Evolutionary conservation across 306 rosid species (phyloP).

Genomic region (Acmispon strigosus): DNA sequence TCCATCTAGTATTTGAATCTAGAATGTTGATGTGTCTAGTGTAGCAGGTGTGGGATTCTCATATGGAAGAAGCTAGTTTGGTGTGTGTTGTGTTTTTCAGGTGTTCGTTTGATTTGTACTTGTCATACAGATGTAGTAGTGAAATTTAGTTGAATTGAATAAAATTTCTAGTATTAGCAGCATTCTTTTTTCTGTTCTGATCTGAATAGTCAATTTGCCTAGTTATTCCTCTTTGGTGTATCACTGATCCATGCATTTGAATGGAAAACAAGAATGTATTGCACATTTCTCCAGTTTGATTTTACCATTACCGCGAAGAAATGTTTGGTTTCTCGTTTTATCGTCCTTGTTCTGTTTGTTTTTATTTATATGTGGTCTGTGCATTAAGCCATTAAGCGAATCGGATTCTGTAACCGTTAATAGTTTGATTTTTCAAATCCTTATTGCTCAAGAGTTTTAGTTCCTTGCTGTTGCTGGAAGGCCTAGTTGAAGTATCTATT

Average conservation of each 20-base stretch:
- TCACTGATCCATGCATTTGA: neutral
- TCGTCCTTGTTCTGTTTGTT: too few relatives aligned
- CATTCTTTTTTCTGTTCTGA: neutral
- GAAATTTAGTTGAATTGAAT: conserved; percentile 14
- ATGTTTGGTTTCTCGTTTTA: too few relatives aligned
- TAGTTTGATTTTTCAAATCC: neutral
- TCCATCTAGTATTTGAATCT: neutral
- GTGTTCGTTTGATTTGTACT: neutral
- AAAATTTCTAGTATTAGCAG: neutral
- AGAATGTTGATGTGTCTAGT: neutral
- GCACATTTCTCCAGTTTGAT: too few relatives aligned
- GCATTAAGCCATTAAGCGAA: neutral
- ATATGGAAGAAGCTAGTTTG: conserved; percentile 8
- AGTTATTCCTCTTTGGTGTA: neutral
- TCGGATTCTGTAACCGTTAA: neutral
- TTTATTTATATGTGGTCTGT: neutral
- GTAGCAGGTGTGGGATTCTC: neutral
- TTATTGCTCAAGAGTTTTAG: too few relatives aligned
- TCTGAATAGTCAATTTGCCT: neutral
- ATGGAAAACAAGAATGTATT: neutral
- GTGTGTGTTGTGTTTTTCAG: neutral
- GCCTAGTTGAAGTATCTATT: too few relatives aligned
- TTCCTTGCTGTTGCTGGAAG: too few relatives aligned
- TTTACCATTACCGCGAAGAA: neutral
- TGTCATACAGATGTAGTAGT: neutral